A percentile compares a stretch with the other conserved stretches of the same genome.
phyloP scores from a whole-genome alignment of 2,329 filamentous ascomycete genomes.

The Plectosphaerella sp. region DNA sequence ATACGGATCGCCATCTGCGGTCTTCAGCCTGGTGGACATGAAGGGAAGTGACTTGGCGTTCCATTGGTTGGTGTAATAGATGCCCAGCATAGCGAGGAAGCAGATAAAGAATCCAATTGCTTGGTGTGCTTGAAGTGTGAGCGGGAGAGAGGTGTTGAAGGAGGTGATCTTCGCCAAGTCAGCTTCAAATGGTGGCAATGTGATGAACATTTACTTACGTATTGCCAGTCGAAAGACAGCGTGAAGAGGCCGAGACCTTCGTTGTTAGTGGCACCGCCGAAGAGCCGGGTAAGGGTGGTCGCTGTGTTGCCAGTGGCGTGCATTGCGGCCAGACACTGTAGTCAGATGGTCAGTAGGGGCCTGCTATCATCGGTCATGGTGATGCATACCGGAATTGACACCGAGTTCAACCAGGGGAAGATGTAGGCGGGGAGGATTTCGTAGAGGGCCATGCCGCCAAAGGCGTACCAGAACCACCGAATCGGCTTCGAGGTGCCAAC shows the following conservation, averaged over 20 bases:
- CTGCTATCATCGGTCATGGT: too few species aligned
- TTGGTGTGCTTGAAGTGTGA: constrained; percentile 43
- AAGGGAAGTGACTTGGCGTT: constrained; percentile 41
- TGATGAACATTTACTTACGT: constrained; percentile 30
- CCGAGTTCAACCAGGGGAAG: constrained; percentile 48
- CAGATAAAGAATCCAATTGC: constrained; percentile 42
- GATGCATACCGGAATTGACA: constrained; percentile 37
- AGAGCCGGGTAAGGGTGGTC: constrained; percentile 38
- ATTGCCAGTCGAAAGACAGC: constrained; percentile 52
- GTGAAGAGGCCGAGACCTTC: constrained; percentile 46
- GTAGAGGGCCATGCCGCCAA: constrained; percentile 41
- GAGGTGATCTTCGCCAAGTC: constrained; percentile 42
- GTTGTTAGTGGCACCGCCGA: constrained; percentile 47
- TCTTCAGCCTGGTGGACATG: constrained; percentile 46
- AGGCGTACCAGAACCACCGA: constrained; percentile 47
- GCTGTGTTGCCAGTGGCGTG: constrained; percentile 42
- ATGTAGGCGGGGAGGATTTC: constrained; percentile 53
- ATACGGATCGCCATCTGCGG: constrained; percentile 33
- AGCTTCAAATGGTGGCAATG: background rate
- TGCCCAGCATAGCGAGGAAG: constrained; percentile 42
- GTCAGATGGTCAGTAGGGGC: too few species aligned
- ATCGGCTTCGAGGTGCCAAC: constrained; percentile 46
- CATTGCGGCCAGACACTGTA: constrained; percentile 43
- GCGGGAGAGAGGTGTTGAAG: constrained; percentile 45
- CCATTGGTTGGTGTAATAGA: constrained; percentile 49